Conservation (phyloP, 75 land plant genomes). For the Pinus taeda region DNA sequence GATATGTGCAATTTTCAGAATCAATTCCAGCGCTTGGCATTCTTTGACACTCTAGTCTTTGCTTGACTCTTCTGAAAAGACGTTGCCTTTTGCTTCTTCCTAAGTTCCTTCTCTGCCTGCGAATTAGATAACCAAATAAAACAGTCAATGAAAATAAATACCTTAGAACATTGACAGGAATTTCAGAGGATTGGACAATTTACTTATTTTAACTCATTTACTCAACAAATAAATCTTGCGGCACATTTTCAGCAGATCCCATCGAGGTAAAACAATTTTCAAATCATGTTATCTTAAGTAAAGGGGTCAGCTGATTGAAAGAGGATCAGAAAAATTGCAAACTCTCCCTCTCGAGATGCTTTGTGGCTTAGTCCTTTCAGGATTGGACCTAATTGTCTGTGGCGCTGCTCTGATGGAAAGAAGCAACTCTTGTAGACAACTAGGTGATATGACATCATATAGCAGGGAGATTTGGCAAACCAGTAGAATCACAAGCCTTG, state of each 20-base stretch:
- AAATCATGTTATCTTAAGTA: no score
- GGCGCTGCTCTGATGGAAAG: no score
- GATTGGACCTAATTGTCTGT: no score
- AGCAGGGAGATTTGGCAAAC: no score
- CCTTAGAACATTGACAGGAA: background rate
- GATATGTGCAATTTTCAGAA: background rate
- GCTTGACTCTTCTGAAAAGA: conserved; percentile 75
- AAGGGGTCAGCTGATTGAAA: background rate
- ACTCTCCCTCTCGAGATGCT: no score
- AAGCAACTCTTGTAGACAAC: no score
- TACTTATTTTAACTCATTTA: background rate
- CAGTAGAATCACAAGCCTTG: no score
- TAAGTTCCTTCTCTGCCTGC: conserved; percentile 71
- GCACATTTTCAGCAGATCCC: background rate
- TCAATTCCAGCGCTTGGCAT: conserved; percentile 85
- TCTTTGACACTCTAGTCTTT: conserved; percentile 72
- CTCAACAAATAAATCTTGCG: background rate
- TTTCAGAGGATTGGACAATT: background rate
- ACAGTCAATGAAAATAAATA: background rate
- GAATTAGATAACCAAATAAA: conserved; percentile 12
- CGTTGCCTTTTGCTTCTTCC: conserved; percentile 73
- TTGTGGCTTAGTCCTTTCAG: no score
- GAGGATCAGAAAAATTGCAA: background rate
- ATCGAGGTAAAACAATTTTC: no score
- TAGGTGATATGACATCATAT: no score